Evolutionary conservation across 1,284 basidiomycete species (phyloP), one percentile per base, ranked within the genome.

Genomic region (Microbotryum intermedium): DNA sequence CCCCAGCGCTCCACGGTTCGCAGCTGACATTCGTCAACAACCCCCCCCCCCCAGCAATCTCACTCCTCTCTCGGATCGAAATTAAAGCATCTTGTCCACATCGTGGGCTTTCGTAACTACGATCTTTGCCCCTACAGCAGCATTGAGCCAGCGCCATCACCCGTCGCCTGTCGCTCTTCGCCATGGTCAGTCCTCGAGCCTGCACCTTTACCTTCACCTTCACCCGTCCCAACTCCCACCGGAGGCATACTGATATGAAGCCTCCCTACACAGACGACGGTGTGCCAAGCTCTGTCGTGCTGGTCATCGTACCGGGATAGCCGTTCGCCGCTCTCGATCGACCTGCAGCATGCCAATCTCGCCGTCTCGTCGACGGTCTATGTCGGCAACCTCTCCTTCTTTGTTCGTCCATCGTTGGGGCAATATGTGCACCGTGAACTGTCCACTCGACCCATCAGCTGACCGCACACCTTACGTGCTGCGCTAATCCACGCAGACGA

Each of bases 361-460:
- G 74, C 76, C 21, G 69, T 73, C 20, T 80, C 79, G 2, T 74
- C 74, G 6, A 82, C 81, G 2, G 77, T 82, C 43, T 68, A 68
- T 23, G 86, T 98, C 72, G 95, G 93, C 72, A 97, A 97, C 76
- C 79, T 97, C 74, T 92, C 90, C 77, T 97, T 94, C 77, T 95
- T 64, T 50, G 63, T 50, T 46, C 20, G 16, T 23, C 20, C 3
- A n/a, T 18, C 16, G n/a, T 58, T 44, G 57, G 26, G 16, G 25
- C 48, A 44, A 20, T n/a, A 9, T 39, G 4, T 11, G 18, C 11
- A 16, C n/a, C n/a, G n/a, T 28, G 20, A 10, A 13, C n/a, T 28
- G 13, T 20, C 42, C 52, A 25, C 39, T 26, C 34, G 28, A 21
- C 0, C 34, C 2, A 20, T 21, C 52, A 23, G 43, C 66, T 70